Percentiles rank a stretch among this genome's conserved stretches.
These are phyloP conservation scores for Lentinula aciculospora DNA, from an alignment of 768 basidiomycete species.

Conservation along the genomic window DNA sequence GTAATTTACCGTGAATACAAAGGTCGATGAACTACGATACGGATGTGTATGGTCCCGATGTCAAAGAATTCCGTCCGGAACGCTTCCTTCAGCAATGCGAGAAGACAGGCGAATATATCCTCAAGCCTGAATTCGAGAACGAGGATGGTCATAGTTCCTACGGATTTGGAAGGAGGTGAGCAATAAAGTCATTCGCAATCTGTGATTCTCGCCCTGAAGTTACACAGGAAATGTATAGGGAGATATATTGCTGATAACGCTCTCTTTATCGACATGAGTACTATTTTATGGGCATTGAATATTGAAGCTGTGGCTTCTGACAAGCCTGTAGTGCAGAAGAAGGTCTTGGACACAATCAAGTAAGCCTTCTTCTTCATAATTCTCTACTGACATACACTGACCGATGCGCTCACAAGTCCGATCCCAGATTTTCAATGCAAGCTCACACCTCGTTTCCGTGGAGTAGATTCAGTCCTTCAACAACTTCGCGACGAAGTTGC, in stretches of 20 bases:
- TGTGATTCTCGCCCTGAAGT: background rate
- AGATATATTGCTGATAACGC: conserved; percentile 3
- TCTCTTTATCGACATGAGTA: conserved; percentile 1
- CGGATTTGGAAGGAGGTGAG: conserved; percentile 1
- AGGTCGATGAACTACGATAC: background rate
- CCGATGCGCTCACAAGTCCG: background rate
- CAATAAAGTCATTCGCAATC: background rate
- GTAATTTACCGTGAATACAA: too few species aligned
- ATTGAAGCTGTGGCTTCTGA: background rate
- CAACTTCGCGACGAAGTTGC: background rate
- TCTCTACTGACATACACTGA: background rate
- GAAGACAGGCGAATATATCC: background rate
- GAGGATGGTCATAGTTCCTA: background rate
- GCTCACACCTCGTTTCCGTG: background rate
- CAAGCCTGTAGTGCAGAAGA: background rate
- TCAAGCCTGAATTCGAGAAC: background rate
- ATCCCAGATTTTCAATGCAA: background rate
- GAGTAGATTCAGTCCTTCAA: background rate
- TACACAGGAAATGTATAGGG: conserved; percentile 1
- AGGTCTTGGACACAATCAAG: background rate
- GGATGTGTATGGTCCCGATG: conserved; percentile 1
- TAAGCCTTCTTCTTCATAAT: background rate
- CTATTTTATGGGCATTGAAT: background rate
- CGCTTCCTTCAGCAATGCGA: background rate
- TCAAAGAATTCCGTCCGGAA: background rate